These are phyloP conservation scores for Neurospora sp. DNA, from an alignment of 495 filamentous ascomycete genomes.

Conservation along the genomic window DNA sequence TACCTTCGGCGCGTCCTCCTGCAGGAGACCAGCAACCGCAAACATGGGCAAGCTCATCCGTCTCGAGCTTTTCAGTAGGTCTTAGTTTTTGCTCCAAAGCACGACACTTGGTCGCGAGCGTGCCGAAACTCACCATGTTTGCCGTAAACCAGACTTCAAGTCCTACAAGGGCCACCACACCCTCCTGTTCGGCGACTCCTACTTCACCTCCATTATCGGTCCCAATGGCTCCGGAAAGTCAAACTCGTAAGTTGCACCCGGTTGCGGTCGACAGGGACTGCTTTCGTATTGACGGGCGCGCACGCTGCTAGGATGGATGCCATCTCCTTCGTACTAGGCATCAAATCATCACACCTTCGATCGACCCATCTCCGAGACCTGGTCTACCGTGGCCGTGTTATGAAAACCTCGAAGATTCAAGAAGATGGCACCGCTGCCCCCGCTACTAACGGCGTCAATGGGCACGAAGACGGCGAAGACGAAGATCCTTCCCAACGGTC, in stretches of 20 bases:
- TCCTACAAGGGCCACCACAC: slow-evolving; percentile 94
- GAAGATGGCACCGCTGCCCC: slow-evolving; percentile 65
- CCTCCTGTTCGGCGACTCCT: slow-evolving; percentile 92
- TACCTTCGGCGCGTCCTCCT: slow-evolving; percentile 7
- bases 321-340: slow-evolving; percentile 97
- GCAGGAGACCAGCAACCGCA: slow-evolving; percentile 8
- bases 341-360: slow-evolving; percentile 93
- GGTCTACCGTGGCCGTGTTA: slow-evolving; percentile 89
- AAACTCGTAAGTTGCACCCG: slow-evolving; percentile 69
- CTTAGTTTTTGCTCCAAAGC: slow-evolving; percentile 1
- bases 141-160: slow-evolving; percentile 70
- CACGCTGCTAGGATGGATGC: slow-evolving; percentile 75
- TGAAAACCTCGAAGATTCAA: slow-evolving; percentile 84
- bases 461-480: slow-evolving; percentile 43
- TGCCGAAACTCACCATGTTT: slow-evolving; percentile 8
- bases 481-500: slow-evolving; percentile 47
- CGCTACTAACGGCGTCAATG: slow-evolving; percentile 43
- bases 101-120: neutral
- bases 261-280: neutral
- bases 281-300: neutral
- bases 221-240: slow-evolving; percentile 99
- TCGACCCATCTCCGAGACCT: slow-evolving; percentile 92
- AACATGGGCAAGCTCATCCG: slow-evolving; percentile 77
- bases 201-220: slow-evolving; percentile 98
- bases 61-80: slow-evolving; percentile 86